phyloP scores from a whole-genome alignment of 2,329 filamentous ascomycete species.

The Xylariaceae sp. region DNA sequence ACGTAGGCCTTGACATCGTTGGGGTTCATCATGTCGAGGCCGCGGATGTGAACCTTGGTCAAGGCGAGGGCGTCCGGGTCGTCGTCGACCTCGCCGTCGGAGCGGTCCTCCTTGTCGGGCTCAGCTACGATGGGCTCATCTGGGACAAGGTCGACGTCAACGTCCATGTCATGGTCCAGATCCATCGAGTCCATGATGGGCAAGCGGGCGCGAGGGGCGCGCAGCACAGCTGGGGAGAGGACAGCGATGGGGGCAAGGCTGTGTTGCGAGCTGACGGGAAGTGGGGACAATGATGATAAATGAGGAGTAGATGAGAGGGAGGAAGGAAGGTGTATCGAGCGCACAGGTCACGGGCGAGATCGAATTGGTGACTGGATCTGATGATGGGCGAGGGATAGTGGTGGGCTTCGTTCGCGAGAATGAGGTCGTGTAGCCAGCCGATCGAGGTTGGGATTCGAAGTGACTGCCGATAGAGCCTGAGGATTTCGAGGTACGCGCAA shows the following conservation, averaged over 20 bases:
- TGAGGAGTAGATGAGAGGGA: not conserved
- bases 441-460: no score
- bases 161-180: constrained; percentile 69
- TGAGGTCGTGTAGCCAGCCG: no score
- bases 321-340: not conserved
- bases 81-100: constrained; percentile 42
- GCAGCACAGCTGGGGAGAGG: not conserved
- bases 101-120: constrained; percentile 30
- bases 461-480: no score
- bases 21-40: constrained; percentile 78
- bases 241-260: not conserved
- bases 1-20: constrained; percentile 76
- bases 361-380: no score
- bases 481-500: no score
- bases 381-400: no score
- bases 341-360: not conserved
- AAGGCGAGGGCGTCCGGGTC: constrained; percentile 36
- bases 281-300: not conserved
- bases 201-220: not conserved
- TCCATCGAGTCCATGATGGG: constrained; percentile 55
- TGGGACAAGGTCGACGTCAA: constrained; percentile 52
- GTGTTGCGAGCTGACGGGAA: not conserved
- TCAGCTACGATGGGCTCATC: constrained; percentile 37
- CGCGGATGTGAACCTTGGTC: constrained; percentile 78
- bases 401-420: no score